These are phyloP conservation scores for Cercospora sojina DNA, from an alignment of 2,329 filamentous ascomycete species.

Conservation along the genomic window DNA sequence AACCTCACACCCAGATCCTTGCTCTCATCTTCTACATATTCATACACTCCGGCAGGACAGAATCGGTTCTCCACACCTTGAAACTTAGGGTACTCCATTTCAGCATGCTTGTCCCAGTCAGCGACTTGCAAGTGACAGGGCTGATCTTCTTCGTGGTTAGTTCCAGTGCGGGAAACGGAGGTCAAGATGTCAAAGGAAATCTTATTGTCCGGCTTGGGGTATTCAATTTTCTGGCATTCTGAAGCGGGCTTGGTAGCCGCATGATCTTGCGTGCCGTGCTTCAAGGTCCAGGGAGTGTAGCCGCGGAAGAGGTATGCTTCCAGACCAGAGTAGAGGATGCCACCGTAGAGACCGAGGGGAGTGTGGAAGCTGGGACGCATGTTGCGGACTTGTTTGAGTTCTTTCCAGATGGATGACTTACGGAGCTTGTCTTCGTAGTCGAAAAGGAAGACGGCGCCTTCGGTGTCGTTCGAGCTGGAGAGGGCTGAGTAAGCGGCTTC, in stretches of 20 bases:
- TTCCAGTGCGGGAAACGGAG: conserved; percentile 90
- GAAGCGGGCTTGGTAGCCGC: conserved; percentile 77
- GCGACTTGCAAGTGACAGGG: conserved; percentile 92
- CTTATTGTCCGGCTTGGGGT: conserved; percentile 93
- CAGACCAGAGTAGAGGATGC: conserved; percentile 86
- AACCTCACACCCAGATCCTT: conserved; percentile 89
- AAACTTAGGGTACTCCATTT: conserved; percentile 78
- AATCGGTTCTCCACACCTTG: conserved; percentile 95
- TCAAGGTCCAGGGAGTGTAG: conserved; percentile 85
- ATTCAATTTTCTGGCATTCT: conserved; percentile 83
- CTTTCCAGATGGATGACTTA: conserved; percentile 85
- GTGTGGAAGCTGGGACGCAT: conserved; percentile 94
- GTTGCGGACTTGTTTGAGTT: conserved; percentile 92
- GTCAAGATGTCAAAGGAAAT: conserved; percentile 96
- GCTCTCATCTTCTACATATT: conserved; percentile 89
- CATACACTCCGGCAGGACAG: conserved; percentile 95
- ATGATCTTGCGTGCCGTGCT: conserved; percentile 76
- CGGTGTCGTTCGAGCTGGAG: conserved; percentile 48
- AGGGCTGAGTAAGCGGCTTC: conserved; percentile 85
- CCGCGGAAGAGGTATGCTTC: conserved; percentile 88
- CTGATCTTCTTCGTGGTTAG: conserved; percentile 98
- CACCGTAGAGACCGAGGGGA: conserved; percentile 83
- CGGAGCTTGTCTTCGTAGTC: conserved; percentile 90
- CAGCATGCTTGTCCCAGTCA: conserved; percentile 90
- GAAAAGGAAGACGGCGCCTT: conserved; percentile 82